Base-by-base conservation (phyloP, 805 yeast genomes). In the Teunomyces aglyptinius region DNA sequence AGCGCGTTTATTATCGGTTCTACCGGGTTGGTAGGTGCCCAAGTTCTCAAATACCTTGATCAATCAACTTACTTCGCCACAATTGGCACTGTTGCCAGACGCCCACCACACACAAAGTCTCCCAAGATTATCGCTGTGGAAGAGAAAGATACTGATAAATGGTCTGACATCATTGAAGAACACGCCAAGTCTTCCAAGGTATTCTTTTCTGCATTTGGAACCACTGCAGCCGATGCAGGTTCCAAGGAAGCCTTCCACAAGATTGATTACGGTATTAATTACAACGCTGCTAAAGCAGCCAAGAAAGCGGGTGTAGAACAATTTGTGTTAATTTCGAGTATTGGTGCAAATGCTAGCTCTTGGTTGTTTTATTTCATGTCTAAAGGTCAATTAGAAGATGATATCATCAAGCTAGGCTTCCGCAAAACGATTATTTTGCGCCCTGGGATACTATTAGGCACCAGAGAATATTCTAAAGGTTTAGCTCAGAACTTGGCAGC, bases 341-440 rank as follows among this genome's bases (percentile, higher is more conserved):
- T 58, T 0, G 89, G 89, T n/a, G 89, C 96, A 0, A 71, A 69
- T 48, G 56, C 77, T 0, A 53, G 58, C 29, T 86, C 96, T 0
- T 55, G 54, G n/a, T 71, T 87, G 35, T 76, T 83, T 4, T 90
- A 89, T 57, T 44, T 79, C 38, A 74, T 74, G 54, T 74, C 85
- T 64, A 90, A 90, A 61, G 96, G 96, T 24, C 78, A 82, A 43
- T 70, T 86, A 41, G 97, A 90, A 60, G 77, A 82, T 38, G 89
- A 81, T 40, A 68, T 90, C 7, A 65, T 73, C 38, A 81, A 70
- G 0, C 70, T 89, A 47, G 76, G 73, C 22, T 90, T 89, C 63
- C 83, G 82, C n/a, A 73, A 81, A 45, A 82, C 90, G 1, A 77
- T 89, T 43, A 85, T 90, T 50, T 63, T 90, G 46, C 76, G 88